A percentile compares a stretch with the other conserved stretches of the same genome.
Conservation (phyloP, 2,329 filamentous ascomycete genomes). For the Alternaria infectoria region DNA sequence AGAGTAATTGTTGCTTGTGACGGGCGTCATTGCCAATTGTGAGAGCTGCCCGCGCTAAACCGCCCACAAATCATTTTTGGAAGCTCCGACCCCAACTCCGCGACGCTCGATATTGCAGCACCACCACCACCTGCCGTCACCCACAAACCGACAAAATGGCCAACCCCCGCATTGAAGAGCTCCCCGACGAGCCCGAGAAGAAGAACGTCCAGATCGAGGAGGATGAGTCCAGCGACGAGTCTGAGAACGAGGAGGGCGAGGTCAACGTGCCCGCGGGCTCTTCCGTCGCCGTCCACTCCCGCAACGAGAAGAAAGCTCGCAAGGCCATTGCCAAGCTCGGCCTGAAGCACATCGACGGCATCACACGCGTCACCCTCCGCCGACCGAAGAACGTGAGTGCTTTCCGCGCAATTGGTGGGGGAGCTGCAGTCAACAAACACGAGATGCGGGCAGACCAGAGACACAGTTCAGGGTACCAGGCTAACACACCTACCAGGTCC, state of each 20-base stretch:
- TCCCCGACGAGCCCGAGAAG: constrained; percentile 82
- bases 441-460: constrained; percentile 4
- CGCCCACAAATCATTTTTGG: constrained; percentile 35
- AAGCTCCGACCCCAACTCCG: constrained; percentile 21
- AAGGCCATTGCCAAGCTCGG: constrained; percentile 99
- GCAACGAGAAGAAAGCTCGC: constrained; percentile 99
- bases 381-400: constrained; percentile 96
- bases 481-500: constrained; percentile 68
- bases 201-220: constrained; percentile 80
- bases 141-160: constrained; percentile 73
- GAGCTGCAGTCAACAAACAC: constrained; percentile 12
- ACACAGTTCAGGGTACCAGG: constrained; percentile 10
- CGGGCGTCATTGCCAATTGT: constrained; percentile 12
- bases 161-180: constrained; percentile 97
- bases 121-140: constrained; percentile 23
- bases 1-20: background rate
- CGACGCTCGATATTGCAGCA: constrained; percentile 18
- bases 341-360: constrained; percentile 93
- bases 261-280: constrained; percentile 80
- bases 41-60: constrained; percentile 33
- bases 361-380: constrained; percentile 96
- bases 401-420: constrained; percentile 22
- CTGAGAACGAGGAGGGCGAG: constrained; percentile 75
- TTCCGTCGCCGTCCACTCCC: constrained; percentile 90
- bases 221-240: constrained; percentile 74